Evolutionary conservation across 176 grass and related monocot genomes (phyloP), one percentile per base, ranked within the genome.

Genomic region (Rhynchospora pubera): DNA sequence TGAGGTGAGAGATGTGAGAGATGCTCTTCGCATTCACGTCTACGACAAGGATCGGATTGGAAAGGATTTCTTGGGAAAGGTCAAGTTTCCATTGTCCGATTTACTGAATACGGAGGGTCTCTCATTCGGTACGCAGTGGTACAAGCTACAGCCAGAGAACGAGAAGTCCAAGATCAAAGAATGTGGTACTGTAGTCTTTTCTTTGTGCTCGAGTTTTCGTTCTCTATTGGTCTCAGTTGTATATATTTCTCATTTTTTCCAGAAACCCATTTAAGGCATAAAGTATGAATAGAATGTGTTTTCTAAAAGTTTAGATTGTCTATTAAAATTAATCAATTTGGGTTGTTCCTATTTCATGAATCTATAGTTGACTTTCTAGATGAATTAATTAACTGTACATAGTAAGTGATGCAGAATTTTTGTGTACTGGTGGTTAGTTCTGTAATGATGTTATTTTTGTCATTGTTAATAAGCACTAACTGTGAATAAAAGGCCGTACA

Each of bases 51-150:
- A 98, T 83, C 85, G 83, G 57, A 84, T 90, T 47, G 80, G 84
- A 30, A 94, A 86, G 18, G 87, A 98, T 80, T 94, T 98, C 79
- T 78, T 98, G 75, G 95, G 95, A 3, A 87, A 91, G 67, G 44
- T 94, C 4, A 98, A 66, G 81, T 81, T 98, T 56, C 64, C 92
- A 13, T 53, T 98, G 12, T 88, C 83, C 57, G 88, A 91, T 65
- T 65, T 94, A 26, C 58, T 98, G 79, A 74, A 85, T 61, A 84
- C 77, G 0, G 90, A 91, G 10, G 65, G 83, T 78, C 21, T 90
- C n/a, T 93, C 90, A 2, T 90, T 93, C 1, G 89, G 87, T 32
- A 88, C 62, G 2, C 81, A 60, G 51, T 98, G 95, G 95, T 90
- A 93, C 82, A 89, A 87, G 79, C 83, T 98, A 51, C 88, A 93